Evolutionary conservation across 2,329 filamentous ascomycete genomes (phyloP), one percentile per base, ranked within the genome.

Genomic region (Exophiala spinifera): DNA sequence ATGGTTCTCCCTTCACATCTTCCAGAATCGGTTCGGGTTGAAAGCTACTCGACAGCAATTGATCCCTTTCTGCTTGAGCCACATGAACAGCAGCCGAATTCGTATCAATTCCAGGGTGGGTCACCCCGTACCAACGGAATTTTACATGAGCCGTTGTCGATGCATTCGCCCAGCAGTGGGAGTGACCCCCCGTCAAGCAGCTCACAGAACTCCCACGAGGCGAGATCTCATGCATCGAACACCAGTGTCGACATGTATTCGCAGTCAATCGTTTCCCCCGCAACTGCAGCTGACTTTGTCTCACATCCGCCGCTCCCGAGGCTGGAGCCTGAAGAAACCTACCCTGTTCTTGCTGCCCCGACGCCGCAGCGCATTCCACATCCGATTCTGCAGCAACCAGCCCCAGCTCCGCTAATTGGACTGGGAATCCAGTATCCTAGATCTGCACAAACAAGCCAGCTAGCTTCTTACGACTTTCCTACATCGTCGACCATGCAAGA

Each of bases 251-350:
- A 49, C 43, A 46, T 52, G 20, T 49, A 55, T 56, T 57, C 64
- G 19, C 71, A 73, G 47, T 50, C 62, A 11, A 73, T 73, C 72
- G 75, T 73, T 72, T 70, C 72, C 17, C 66, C 71, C 61, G 68
- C 31, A 61, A 67, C 46, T 65, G 66, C 28, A 8, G 28, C 28
- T 31, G 28, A 31, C 28, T 31, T 49, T 64, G 66, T 51, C 21
- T 34, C 13, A 21, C 56, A 70, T 45, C 70, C 57, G 21, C 57
- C 70, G 46, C 67, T 68, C 33, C 69, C 69, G 36, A 61, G 66
- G 47, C 65, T 70, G 43, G 61, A 57, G 36, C 54, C 56, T 43
- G 52, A 56, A 50, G 61, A 63, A 40, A 40, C 55, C 17, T 60
- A 61, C 44, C 56, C 55, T 40, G 57, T 46, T 3, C 42, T 61